phyloP scores from a whole-genome alignment of 2,329 filamentous ascomycete genomes.

The Venturia effusa region DNA sequence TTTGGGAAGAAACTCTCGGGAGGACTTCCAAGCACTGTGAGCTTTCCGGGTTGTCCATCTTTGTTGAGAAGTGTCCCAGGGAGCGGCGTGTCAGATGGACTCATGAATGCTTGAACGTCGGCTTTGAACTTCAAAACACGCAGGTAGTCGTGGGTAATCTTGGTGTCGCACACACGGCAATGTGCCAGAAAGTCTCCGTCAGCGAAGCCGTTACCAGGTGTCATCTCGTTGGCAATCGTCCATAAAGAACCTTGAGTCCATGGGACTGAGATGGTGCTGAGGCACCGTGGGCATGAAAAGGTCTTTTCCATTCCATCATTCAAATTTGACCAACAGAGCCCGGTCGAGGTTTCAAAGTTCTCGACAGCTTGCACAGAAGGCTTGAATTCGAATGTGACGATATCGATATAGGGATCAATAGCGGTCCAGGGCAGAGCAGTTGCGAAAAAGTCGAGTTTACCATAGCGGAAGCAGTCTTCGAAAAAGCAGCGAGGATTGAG shows the following conservation, averaged over 20 bases:
- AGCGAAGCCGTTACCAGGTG: slow-evolving; percentile 46
- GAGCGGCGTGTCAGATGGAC: slow-evolving; percentile 2
- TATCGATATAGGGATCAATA: slow-evolving; percentile 48
- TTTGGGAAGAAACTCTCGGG: slow-evolving; percentile 41
- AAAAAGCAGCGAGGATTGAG: slow-evolving; percentile 65
- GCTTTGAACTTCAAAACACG: slow-evolving; percentile 50
- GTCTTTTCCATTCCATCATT: slow-evolving; percentile 39
- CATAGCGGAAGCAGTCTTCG: slow-evolving; percentile 57
- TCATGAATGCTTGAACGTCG: slow-evolving; percentile 40
- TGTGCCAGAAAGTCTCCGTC: slow-evolving; percentile 41
- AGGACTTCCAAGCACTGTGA: slow-evolving; percentile 50
- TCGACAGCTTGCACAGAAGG: slow-evolving; percentile 33
- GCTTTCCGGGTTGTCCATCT: slow-evolving; percentile 27
- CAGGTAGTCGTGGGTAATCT: slow-evolving; percentile 47
- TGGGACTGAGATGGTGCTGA: slow-evolving; percentile 30
- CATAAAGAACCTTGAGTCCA: slow-evolving; percentile 47
- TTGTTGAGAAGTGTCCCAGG: slow-evolving; percentile 5
- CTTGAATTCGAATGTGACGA: slow-evolving; percentile 45
- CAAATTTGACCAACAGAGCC: slow-evolving; percentile 48
- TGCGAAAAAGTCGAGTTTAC: slow-evolving; percentile 46
- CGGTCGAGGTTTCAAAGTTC: slow-evolving; percentile 39
- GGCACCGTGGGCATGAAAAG: slow-evolving; percentile 48
- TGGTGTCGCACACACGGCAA: slow-evolving; percentile 42
- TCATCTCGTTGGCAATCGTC: slow-evolving; percentile 23
- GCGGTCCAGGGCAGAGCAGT: slow-evolving; percentile 56